Base-by-base conservation (phyloP, 1,139 yeast genomes). In the Pneumocystis jirovecii region DNA sequence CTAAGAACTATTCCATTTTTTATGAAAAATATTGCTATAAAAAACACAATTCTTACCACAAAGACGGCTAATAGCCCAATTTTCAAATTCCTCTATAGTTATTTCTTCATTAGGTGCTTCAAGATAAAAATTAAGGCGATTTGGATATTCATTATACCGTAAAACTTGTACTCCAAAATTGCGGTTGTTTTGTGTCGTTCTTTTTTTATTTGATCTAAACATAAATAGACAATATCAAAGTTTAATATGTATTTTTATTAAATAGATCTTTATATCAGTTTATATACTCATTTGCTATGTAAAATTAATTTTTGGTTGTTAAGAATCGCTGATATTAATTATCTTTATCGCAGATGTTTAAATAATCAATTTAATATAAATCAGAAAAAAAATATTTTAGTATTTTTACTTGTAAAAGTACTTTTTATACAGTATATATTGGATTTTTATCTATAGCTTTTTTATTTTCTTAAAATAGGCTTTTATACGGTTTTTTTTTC, bases 51-150 rank as follows among this genome's bases (percentile, higher is more conserved):
- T 12, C 66, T 15, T 57, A 68, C 69, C 69, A 72, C 86, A 85
- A 69, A 93, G 80, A 68, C 99, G 79, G 72, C 93, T 97, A 64
- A 93, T 87, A 8, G 97, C 97, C 97, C 97, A 93, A 21, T 81
- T 80, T 75, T 93, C 98, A 74, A 93, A 95, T 73, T 93, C 88
- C 70, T 91, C 97, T 56, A 93, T 74, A 0, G 97, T 89, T 72
- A 93, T 84, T 75, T 93, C 97, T 45, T 85, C 85, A 50, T 80
- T 75, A 0, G 97, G 97, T 7, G 96, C 95, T 3, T 78, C 70
- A 61, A 80, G 82, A 75, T 93, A 93, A 72, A 91, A 81, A 63
- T 86, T 83, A 64, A 87, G 78, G 60, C 93, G 71, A 67, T 74
- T 72, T 3, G 85, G 81, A 71, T 82, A 82, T 65, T 74, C 75